phyloP scores from a whole-genome alignment of 2,329 filamentous ascomycete species.

The Phaeosphaeria sp. region DNA sequence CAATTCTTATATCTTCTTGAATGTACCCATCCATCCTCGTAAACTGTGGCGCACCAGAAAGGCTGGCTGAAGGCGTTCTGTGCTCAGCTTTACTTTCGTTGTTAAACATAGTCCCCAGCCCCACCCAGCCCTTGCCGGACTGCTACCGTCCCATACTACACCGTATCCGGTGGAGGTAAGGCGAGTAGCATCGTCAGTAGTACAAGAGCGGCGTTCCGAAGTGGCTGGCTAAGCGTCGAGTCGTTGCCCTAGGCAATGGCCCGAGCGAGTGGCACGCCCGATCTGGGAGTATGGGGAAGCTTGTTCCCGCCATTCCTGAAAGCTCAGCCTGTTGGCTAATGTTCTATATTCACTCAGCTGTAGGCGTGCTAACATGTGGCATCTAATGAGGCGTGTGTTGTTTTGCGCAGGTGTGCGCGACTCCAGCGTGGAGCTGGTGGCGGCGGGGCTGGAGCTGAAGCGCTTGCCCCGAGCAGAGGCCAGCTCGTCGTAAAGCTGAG shows the following conservation, averaged over 20 bases:
- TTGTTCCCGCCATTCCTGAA: neutral
- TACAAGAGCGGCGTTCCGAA: neutral
- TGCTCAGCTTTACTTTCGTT: neutral
- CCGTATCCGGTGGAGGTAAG: neutral
- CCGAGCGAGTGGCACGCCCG: neutral
- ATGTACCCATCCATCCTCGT: neutral
- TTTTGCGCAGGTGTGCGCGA: neutral
- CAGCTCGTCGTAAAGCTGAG: neutral
- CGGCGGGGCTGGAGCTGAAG: neutral
- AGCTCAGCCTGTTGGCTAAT: neutral
- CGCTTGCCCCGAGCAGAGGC: neutral
- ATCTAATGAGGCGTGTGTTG: neutral
- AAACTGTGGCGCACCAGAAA: neutral
- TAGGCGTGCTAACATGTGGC: neutral
- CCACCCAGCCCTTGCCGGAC: neutral
- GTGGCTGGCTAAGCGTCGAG: neutral
- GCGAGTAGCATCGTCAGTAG: neutral
- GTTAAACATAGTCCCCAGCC: neutral
- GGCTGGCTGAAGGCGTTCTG: neutral
- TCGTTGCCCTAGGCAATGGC: neutral
- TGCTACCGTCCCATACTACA: neutral
- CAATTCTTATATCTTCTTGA: neutral
- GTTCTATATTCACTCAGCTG: neutral
- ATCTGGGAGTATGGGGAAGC: neutral
- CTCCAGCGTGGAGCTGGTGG: neutral